Evolutionary conservation across 208 protist genomes (phyloP).

Genomic region (Strigomonas culicis): DNA sequence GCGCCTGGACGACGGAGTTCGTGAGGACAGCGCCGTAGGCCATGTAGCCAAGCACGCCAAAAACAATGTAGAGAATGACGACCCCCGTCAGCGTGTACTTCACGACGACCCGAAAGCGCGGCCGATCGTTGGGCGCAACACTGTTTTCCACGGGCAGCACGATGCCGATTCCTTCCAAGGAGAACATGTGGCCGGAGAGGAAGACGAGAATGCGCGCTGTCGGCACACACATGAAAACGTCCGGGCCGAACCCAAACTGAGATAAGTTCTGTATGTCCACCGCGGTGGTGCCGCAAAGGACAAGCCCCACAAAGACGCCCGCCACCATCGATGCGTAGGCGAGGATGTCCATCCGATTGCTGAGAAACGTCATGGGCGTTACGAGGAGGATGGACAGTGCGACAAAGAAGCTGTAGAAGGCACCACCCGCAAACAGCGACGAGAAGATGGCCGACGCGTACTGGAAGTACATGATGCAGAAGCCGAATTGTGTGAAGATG

Average conservation of each 20-base stretch:
- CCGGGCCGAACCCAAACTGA: slow-evolving; percentile 32
- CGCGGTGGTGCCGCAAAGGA: slow-evolving; percentile 49
- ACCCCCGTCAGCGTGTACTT: slow-evolving; percentile 53
- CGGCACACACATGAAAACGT: slow-evolving; percentile 24
- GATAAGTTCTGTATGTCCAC: slow-evolving; percentile 40
- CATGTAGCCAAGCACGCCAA: slow-evolving; percentile 68
- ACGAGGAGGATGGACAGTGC: slow-evolving; percentile 41
- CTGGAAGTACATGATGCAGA: slow-evolving; percentile 82
- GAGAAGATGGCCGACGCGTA: slow-evolving; percentile 76
- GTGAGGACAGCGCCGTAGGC: slow-evolving; percentile 60
- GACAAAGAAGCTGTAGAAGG: slow-evolving; percentile 48
- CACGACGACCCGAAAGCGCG: slow-evolving; percentile 36
- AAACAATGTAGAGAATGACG: slow-evolving; percentile 55
- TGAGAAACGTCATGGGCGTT: slow-evolving; percentile 71
- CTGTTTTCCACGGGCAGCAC: slow-evolving; percentile 81
- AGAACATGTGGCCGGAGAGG: slow-evolving; percentile 77
- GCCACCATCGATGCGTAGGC: slow-evolving; percentile 66
- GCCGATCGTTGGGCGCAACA: slow-evolving; percentile 38
- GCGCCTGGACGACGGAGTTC: slow-evolving; percentile 66
- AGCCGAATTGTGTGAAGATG: slow-evolving; percentile 85
- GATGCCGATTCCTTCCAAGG: slow-evolving; percentile 70
- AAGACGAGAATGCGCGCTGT: slow-evolving; percentile 56
- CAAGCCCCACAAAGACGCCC: slow-evolving; percentile 42
- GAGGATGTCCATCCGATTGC: slow-evolving; percentile 47
- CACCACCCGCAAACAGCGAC: slow-evolving; percentile 22